These are phyloP conservation scores for Saxispiralis lemnorum DNA, from an alignment of 495 filamentous ascomycete species.

Conservation along the genomic window DNA sequence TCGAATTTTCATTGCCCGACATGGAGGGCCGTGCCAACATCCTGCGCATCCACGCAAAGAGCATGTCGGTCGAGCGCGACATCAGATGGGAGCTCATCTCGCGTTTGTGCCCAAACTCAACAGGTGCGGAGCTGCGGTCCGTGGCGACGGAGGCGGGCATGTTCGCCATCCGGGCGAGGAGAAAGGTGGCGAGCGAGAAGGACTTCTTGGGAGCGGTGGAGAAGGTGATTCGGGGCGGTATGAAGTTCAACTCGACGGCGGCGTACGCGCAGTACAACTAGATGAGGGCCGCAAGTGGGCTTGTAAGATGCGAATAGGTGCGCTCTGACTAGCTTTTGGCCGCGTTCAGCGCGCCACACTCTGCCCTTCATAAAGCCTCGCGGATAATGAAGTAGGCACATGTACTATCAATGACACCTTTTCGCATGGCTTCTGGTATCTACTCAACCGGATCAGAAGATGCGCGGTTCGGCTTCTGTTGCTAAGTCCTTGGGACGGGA, in stretches of 20 bases:
- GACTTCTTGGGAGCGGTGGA: slow-evolving; percentile 95
- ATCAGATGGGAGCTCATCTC: slow-evolving; percentile 98
- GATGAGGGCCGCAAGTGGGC: not conserved
- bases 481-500: too few species aligned
- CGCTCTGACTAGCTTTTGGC: too few species aligned
- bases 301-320: too few species aligned
- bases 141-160: slow-evolving; percentile 99
- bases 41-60: slow-evolving; percentile 95
- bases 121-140: slow-evolving; percentile 81
- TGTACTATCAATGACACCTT: too few species aligned
- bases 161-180: slow-evolving; percentile 90
- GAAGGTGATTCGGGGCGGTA: slow-evolving; percentile 97
- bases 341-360: too few species aligned
- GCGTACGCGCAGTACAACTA: slow-evolving; percentile 99
- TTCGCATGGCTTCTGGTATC: too few species aligned
- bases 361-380: too few species aligned
- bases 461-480: too few species aligned
- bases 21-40: slow-evolving; percentile 95
- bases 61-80: slow-evolving; percentile 96
- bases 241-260: slow-evolving; percentile 98
- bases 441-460: too few species aligned
- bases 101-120: slow-evolving; percentile 88
- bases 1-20: slow-evolving; percentile 93
- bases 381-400: too few species aligned
- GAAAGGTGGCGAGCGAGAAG: slow-evolving; percentile 98